Evolutionary conservation across 441 rosid species (phyloP).

Genomic region (Erodium chrysanthum): DNA sequence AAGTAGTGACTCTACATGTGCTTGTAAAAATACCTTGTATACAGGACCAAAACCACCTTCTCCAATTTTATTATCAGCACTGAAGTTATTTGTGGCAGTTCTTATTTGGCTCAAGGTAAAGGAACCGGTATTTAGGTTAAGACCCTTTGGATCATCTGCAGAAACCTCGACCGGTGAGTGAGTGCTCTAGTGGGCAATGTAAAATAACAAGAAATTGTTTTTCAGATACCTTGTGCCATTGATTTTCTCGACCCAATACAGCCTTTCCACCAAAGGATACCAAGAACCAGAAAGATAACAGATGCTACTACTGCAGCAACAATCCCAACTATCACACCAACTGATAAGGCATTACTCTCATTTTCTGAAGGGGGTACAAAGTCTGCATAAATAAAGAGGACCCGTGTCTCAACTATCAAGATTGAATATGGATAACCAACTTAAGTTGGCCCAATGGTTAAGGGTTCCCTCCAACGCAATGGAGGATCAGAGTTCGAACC

Average conservation of each 20-base stretch:
- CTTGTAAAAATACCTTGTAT: slow-evolving; percentile 27
- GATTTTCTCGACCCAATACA: slow-evolving; percentile 28
- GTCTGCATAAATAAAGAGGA: slow-evolving; percentile 25
- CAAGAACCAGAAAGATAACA: slow-evolving; percentile 26
- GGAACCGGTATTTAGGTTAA: slow-evolving; percentile 28
- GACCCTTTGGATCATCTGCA: slow-evolving; percentile 22
- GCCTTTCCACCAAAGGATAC: slow-evolving; percentile 37
- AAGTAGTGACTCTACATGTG: neutral
- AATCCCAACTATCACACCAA: slow-evolving; percentile 30
- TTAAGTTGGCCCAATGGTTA: too few relatives aligned
- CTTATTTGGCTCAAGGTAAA: slow-evolving; percentile 32
- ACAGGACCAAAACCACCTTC: slow-evolving; percentile 52
- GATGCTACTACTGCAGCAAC: slow-evolving; percentile 22
- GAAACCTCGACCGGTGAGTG: neutral
- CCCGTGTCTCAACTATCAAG: too few relatives aligned
- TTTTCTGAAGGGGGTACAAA: slow-evolving; percentile 25
- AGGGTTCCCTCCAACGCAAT: too few relatives aligned
- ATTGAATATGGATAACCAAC: too few relatives aligned
- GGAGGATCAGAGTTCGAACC: too few relatives aligned
- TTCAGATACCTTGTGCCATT: slow-evolving; percentile 28
- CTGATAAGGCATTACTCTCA: slow-evolving; percentile 16
- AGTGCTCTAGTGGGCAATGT: too few relatives aligned
- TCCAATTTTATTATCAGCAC: slow-evolving; percentile 31
- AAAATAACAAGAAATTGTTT: neutral
- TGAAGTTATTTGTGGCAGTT: slow-evolving; percentile 37